A percentile compares a stretch with the other conserved stretches of the same genome.
phyloP scores from a whole-genome alignment of 176 grass and related monocot species.

The Oryza officinalis region DNA sequence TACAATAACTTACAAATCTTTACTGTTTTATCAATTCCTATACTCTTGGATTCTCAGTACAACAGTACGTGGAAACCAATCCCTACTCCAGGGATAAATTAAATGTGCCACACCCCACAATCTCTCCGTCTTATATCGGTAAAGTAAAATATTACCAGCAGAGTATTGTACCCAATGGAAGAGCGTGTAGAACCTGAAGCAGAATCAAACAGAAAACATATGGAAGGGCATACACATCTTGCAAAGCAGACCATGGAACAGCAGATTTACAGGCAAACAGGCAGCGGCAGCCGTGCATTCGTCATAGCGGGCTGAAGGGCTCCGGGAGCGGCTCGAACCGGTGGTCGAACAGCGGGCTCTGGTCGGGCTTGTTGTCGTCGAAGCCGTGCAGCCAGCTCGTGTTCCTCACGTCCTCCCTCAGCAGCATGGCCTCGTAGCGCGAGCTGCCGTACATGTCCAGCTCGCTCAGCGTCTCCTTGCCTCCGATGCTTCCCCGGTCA shows the following conservation, averaged over 20 bases:
- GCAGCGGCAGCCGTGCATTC: neutral
- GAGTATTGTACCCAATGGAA: neutral
- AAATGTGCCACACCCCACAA: constrained; percentile 18
- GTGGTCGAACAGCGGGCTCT: constrained; percentile 87
- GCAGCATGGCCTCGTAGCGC: constrained; percentile 77
- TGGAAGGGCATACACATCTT: constrained; percentile 37
- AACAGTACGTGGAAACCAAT: constrained; percentile 34
- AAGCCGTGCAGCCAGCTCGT: constrained; percentile 81
- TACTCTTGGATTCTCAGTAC: constrained; percentile 18
- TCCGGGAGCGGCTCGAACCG: constrained; percentile 89
- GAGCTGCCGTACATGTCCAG: constrained; percentile 80
- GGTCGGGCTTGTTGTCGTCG: constrained; percentile 80
- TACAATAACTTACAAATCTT: constrained; percentile 36
- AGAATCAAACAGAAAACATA: constrained; percentile 34
- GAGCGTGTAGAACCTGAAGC: constrained; percentile 8
- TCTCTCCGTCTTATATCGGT: constrained; percentile 2
- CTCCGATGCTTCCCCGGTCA: constrained; percentile 54
- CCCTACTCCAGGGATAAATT: neutral
- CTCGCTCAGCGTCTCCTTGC: constrained; percentile 72
- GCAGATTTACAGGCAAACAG: constrained; percentile 40
- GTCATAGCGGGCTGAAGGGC: constrained; percentile 81
- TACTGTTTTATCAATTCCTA: constrained; percentile 23
- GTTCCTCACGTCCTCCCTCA: constrained; percentile 74
- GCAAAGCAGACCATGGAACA: neutral
- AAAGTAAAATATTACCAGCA: neutral